phyloP scores from a whole-genome alignment of 2,329 filamentous ascomycete species.

The Cadophora malorum region DNA sequence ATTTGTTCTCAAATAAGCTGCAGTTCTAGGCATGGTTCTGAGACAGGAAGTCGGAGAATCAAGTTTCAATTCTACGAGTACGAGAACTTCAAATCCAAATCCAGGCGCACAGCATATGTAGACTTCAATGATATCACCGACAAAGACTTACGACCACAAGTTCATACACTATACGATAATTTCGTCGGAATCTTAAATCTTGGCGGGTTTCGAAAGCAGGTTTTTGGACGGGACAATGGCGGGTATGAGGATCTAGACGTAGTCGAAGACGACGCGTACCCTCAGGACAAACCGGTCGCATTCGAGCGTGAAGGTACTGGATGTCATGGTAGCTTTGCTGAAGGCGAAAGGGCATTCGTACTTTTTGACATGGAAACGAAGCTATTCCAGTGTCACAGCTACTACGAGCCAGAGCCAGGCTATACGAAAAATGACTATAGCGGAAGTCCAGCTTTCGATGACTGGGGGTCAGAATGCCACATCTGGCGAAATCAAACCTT shows the following conservation, averaged over 20 bases:
- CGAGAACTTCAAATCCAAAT: not conserved
- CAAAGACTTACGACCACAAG: not conserved
- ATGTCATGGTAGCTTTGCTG: not conserved
- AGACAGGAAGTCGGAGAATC: not conserved
- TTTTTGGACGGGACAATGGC: not conserved
- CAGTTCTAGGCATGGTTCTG: not conserved
- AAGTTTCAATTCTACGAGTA: constrained; percentile 3
- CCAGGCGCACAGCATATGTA: not conserved
- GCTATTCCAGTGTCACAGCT: not conserved
- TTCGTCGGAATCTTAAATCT: not conserved
- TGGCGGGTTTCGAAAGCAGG: not conserved
- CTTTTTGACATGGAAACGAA: constrained; percentile 15
- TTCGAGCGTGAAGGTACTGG: not conserved
- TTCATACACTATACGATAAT: not conserved
- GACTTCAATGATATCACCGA: not conserved
- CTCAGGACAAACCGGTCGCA: not conserved
- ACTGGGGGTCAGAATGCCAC: not conserved
- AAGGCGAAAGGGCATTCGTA: not conserved
- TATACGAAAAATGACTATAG: not conserved
- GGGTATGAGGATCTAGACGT: not conserved
- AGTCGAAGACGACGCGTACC: not conserved
- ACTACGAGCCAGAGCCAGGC: not conserved
- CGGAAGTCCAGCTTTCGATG: not conserved
- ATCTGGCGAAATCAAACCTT: constrained; percentile 16
- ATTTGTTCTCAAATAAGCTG: not conserved